Evolutionary conservation across 2,329 filamentous ascomycete species (phyloP).

Genomic region (Sporothrix pseudoabietina): DNA sequence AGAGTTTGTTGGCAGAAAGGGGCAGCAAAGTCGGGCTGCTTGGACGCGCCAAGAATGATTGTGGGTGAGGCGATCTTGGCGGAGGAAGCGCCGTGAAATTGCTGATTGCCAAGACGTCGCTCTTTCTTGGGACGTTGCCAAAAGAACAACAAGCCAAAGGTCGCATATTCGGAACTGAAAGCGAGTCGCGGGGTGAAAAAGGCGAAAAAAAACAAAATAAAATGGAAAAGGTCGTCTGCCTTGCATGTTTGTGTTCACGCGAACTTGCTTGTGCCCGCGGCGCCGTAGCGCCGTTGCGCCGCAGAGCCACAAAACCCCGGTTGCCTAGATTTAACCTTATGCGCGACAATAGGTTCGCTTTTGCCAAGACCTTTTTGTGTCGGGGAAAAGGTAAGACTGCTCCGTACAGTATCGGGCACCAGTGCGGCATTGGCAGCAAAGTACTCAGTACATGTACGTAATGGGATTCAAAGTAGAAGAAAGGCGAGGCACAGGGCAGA

Average conservation of each 20-base stretch:
- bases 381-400: background rate
- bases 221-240: background rate
- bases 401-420: background rate
- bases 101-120: background rate
- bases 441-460: background rate
- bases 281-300: background rate
- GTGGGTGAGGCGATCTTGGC: conserved; percentile 2
- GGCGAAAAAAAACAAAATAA: background rate
- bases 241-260: background rate
- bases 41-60: conserved; percentile 5
- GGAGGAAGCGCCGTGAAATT: background rate
- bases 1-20: background rate
- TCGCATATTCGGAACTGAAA: too few relatives aligned
- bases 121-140: background rate
- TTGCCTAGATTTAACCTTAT: background rate
- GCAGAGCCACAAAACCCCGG: background rate
- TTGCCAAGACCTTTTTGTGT: background rate
- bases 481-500: background rate
- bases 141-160: background rate
- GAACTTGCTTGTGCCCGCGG: background rate
- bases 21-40: background rate
- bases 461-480: background rate
- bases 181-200: too few relatives aligned
- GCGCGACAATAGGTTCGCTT: background rate
- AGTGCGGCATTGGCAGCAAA: background rate